Evolutionary conservation across 1,284 basidiomycete genomes (phyloP).

Genomic region (Cryptococcus neoformans): DNA sequence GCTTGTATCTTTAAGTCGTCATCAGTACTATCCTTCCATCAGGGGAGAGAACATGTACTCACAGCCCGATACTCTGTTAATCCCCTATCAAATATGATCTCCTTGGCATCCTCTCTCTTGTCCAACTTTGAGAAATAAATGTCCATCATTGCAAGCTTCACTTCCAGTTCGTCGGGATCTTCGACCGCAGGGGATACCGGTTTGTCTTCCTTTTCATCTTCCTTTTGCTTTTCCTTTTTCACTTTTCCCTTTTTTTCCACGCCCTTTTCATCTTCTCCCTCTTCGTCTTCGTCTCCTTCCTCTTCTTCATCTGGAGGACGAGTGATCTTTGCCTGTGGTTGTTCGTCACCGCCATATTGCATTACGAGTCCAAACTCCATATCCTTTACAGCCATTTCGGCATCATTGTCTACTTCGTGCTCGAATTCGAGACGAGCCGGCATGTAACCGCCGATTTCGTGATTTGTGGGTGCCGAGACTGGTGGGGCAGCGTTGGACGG

Average conservation of each 20-base stretch:
- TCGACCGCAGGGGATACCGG: slow-evolving; percentile 66
- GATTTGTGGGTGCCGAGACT: slow-evolving; percentile 89
- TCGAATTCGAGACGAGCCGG: slow-evolving; percentile 97
- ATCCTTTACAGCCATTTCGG: slow-evolving; percentile 93
- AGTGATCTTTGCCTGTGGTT: slow-evolving; percentile 56
- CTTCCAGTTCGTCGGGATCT: slow-evolving; percentile 79
- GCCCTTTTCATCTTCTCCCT: slow-evolving; percentile 30
- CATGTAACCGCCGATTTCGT: slow-evolving; percentile 91
- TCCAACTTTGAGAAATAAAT: slow-evolving; percentile 93
- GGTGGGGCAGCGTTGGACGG: slow-evolving; percentile 60
- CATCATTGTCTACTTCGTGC: slow-evolving; percentile 93
- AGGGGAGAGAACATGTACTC: slow-evolving; percentile 16
- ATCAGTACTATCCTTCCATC: not conserved
- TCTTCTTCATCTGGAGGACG: slow-evolving; percentile 28
- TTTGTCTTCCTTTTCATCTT: slow-evolving; percentile 48
- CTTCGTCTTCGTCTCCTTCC: slow-evolving; percentile 34
- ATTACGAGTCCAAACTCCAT: slow-evolving; percentile 89
- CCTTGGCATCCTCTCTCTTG: slow-evolving; percentile 80
- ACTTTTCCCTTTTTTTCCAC: slow-evolving; percentile 18
- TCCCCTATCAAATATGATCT: slow-evolving; percentile 89
- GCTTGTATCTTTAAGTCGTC: slow-evolving; percentile 67
- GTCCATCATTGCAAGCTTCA: slow-evolving; percentile 86
- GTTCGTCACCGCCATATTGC: slow-evolving; percentile 77
- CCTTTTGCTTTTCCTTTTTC: slow-evolving; percentile 37
- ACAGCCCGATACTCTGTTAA: slow-evolving; percentile 94